These are phyloP conservation scores for Cicer judaicum DNA, from an alignment of 306 rosid genomes.

Conservation along the genomic window DNA sequence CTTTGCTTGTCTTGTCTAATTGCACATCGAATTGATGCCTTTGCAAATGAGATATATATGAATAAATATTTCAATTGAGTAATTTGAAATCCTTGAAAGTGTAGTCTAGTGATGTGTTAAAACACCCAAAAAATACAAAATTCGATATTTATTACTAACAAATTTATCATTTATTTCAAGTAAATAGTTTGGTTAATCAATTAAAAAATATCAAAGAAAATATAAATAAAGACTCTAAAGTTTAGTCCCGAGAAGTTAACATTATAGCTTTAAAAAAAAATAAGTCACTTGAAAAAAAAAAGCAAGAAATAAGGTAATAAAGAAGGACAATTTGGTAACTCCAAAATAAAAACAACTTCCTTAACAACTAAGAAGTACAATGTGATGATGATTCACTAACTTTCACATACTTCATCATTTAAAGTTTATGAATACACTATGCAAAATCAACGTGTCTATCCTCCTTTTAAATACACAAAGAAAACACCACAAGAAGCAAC, in stretches of 20 bases:
- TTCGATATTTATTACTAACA: too few relatives aligned
- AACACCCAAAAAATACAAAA: too few relatives aligned
- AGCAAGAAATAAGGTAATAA: constrained; percentile 31
- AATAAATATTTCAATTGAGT: constrained; percentile 25
- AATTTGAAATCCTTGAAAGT: not conserved
- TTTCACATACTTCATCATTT: constrained; percentile 36
- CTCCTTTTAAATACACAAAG: constrained; percentile 45
- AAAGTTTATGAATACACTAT: constrained; percentile 44
- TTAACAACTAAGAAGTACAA: constrained; percentile 60
- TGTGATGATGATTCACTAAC: constrained; percentile 39
- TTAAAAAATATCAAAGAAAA: too few relatives aligned
- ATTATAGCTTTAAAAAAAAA: too few relatives aligned
- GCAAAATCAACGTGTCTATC: constrained; percentile 41
- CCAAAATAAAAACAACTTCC: constrained; percentile 42
- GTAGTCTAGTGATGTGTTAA: too few relatives aligned
- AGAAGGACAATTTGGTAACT: constrained; percentile 48
- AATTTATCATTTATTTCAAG: too few relatives aligned
- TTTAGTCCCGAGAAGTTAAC: too few relatives aligned
- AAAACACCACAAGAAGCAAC: constrained; percentile 21
- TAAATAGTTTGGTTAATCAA: too few relatives aligned
- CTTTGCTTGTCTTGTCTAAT: constrained; percentile 47
- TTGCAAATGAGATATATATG: constrained; percentile 1
- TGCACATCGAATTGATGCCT: constrained; percentile 48
- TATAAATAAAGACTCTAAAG: too few relatives aligned
- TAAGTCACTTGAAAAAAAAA: not conserved